Evolutionary conservation across 75 land plant genomes (phyloP).

Genomic region (Sequoia sempervirens): DNA sequence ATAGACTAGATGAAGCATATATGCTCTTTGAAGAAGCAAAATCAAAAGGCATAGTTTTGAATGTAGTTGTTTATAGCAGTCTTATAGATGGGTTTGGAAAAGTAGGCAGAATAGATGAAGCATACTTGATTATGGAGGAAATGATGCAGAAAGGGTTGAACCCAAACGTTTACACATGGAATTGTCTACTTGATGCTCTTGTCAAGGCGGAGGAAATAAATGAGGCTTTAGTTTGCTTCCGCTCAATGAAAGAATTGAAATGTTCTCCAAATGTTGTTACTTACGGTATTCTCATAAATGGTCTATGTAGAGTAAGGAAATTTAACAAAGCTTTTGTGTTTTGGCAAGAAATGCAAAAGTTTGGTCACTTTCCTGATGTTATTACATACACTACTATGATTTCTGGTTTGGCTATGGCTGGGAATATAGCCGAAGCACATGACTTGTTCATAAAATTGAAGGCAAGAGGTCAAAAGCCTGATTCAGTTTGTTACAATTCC

Average conservation of each 20-base stretch:
- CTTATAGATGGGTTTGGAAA: conserved; percentile 80
- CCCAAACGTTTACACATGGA: conserved; percentile 73
- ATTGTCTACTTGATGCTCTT: conserved; percentile 68
- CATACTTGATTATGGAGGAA: conserved; percentile 66
- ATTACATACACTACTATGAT: conserved; percentile 84
- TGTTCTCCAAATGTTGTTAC: conserved; percentile 71
- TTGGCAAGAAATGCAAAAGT: conserved; percentile 84
- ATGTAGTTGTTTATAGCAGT: conserved; percentile 63
- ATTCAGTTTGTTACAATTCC: conserved; percentile 53
- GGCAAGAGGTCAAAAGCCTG: conserved; percentile 54
- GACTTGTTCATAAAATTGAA: conserved; percentile 51
- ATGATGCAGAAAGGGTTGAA: conserved; percentile 66
- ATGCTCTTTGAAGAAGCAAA: conserved; percentile 81
- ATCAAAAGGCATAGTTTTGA: conserved; percentile 45
- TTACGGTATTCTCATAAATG: conserved; percentile 72
- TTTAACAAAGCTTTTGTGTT: conserved; percentile 74
- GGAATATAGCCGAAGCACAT: conserved; percentile 45
- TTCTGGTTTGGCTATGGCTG: conserved; percentile 56
- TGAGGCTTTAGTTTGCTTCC: conserved; percentile 60
- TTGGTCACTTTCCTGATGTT: conserved; percentile 53
- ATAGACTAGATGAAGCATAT: conserved; percentile 74
- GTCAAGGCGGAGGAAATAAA: conserved; percentile 62
- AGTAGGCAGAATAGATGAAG: conserved; percentile 74
- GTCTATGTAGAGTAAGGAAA: conserved; percentile 58
- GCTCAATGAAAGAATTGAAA: conserved; percentile 65